Conservation (phyloP, 129 eudicot species). For the Calendula officinalis region DNA sequence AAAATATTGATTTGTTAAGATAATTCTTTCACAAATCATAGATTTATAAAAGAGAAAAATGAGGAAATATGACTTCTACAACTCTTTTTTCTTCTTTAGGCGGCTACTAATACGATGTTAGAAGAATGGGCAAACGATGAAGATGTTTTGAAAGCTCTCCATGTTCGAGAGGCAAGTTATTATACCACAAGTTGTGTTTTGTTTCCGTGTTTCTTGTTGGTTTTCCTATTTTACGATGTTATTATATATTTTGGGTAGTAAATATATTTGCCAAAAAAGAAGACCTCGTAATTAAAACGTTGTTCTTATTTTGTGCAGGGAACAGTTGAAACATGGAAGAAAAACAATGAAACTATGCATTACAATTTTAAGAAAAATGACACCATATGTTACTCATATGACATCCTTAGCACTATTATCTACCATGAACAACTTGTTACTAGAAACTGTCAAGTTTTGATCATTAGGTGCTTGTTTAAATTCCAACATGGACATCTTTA, state of each 20-base stretch:
- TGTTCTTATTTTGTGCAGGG: conserved; percentile 7
- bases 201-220: background rate
- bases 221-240: no score
- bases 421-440: conserved; percentile 13
- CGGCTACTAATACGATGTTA: background rate
- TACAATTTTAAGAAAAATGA: conserved; percentile 11
- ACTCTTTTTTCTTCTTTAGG: background rate
- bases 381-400: conserved; percentile 17
- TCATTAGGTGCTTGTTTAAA: conserved; percentile 3
- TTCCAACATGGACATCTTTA: no score
- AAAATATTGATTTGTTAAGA: background rate
- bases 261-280: no score
- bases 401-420: conserved; percentile 3
- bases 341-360: conserved; percentile 8
- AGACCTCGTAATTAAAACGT: no score
- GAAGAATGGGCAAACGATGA: conserved; percentile 22
- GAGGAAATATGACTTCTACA: background rate
- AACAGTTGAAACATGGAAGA: conserved; percentile 13
- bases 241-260: no score
- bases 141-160: conserved; percentile 30
- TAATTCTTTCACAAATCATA: background rate
- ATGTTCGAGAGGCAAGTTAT: conserved; percentile 35
- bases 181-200: no score
- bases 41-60: background rate
- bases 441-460: conserved; percentile 17